These are phyloP conservation scores for Sugiyamaella boreocaroliniensis DNA, from an alignment of 805 yeast genomes.

Conservation along the genomic window DNA sequence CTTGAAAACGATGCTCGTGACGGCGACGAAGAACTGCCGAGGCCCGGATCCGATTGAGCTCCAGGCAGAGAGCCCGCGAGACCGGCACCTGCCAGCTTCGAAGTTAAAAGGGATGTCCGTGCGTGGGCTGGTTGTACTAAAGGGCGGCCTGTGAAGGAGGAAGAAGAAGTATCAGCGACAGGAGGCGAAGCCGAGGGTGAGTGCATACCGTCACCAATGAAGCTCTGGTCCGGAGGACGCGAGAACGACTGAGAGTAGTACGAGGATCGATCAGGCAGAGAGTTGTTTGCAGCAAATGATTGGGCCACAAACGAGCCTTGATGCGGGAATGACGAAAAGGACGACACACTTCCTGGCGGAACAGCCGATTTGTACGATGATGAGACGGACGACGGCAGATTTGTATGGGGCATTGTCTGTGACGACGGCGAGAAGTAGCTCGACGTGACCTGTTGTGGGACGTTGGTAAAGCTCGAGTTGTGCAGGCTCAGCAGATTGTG, in stretches of 20 bases:
- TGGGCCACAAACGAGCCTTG: constrained; percentile 1
- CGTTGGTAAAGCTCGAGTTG: neutral
- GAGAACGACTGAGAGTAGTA: constrained; percentile 6
- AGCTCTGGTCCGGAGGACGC: constrained; percentile 1
- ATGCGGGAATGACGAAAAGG: constrained; percentile 7
- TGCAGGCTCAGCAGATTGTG: neutral
- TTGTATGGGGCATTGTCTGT: constrained; percentile 23
- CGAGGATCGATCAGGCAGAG: constrained; percentile 2
- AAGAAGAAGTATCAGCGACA: neutral
- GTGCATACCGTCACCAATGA: neutral
- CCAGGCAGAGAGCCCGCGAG: neutral
- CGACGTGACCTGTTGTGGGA: constrained; percentile 17
- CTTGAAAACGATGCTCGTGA: constrained; percentile 3
- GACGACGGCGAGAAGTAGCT: constrained; percentile 26
- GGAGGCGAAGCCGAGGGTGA: constrained; percentile 2
- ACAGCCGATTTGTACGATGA: constrained; percentile 23
- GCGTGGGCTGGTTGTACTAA: neutral
- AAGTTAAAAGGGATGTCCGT: constrained; percentile 29
- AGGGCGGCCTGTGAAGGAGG: neutral
- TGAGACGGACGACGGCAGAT: constrained; percentile 26
- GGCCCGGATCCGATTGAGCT: neutral
- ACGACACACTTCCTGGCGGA: constrained; percentile 11
- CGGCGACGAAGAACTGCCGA: constrained; percentile 2
- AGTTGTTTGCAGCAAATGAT: constrained; percentile 3
- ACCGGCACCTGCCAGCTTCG: constrained; percentile 28